Conservation (phyloP, 306 rosid genomes). For the Coriaria nepalensis region DNA sequence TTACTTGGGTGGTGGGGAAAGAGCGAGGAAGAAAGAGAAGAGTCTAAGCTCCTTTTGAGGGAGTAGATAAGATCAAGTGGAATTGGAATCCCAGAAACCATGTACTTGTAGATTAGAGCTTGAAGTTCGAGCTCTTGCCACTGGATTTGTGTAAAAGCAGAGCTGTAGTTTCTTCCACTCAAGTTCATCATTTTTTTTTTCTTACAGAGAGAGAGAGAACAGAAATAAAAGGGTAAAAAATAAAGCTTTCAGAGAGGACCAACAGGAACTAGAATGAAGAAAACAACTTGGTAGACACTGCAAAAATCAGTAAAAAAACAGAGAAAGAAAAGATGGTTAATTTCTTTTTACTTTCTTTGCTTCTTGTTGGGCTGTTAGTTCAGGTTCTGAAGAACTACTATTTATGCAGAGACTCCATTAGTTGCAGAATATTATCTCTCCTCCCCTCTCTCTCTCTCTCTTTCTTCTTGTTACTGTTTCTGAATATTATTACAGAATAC, state of each 20-base stretch:
- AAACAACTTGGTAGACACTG: too few species aligned
- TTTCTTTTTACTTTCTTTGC: background rate
- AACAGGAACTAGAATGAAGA: too few species aligned
- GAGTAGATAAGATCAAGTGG: constrained; percentile 82
- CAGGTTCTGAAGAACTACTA: constrained; percentile 5
- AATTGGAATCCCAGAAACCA: constrained; percentile 76
- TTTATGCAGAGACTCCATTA: constrained; percentile 19
- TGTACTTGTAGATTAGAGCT: constrained; percentile 84
- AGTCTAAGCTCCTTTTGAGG: constrained; percentile 68
- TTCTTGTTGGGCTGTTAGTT: constrained; percentile 20
- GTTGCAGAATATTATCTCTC: constrained; percentile 32
- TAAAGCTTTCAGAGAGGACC: constrained; percentile 12
- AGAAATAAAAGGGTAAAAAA: constrained; percentile 5
- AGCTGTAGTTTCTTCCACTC: constrained; percentile 33
- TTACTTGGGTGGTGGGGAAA: constrained; percentile 75
- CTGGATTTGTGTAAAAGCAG: constrained; percentile 73
- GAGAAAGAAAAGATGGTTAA: constrained; percentile 6
- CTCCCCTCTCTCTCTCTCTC: constrained; percentile 16
- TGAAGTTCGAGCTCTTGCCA: constrained; percentile 99
- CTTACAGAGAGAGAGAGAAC: constrained; percentile 1
- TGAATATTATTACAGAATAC: constrained; percentile 6
- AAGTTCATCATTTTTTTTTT: constrained; percentile 30
- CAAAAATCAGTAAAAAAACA: background rate
- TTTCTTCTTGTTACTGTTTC: constrained; percentile 3
- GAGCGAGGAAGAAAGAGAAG: constrained; percentile 61